Percentiles rank a stretch among this genome's conserved stretches.
phyloP scores from a whole-genome alignment of 2,329 filamentous ascomycete genomes.

The Ophiostoma triangulosporum region DNA sequence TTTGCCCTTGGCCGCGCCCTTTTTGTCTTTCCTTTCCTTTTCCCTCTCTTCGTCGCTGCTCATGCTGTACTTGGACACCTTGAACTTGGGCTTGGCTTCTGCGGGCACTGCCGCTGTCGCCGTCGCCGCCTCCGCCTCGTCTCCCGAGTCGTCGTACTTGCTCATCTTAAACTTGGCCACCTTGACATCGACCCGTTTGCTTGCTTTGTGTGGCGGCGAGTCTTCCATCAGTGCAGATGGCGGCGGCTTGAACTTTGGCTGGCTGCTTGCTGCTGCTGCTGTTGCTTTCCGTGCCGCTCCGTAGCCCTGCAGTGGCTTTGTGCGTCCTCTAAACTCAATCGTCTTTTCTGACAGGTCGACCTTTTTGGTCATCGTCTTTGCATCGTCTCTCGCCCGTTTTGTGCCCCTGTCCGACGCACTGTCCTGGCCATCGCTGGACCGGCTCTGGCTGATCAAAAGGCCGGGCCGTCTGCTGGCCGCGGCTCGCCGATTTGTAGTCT shows the following conservation, averaged over 20 bases:
- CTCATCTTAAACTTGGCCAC: conserved; percentile 6
- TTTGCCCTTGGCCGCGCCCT: not conserved
- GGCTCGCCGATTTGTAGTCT: not conserved
- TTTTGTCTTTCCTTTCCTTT: not conserved
- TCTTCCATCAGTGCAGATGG: not conserved
- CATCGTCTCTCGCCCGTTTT: too few relatives aligned
- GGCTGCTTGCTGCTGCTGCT: not conserved
- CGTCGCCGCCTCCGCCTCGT: not conserved
- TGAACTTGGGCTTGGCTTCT: not conserved
- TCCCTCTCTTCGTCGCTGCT: not conserved
- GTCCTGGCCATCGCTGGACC: not conserved
- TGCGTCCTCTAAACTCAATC: not conserved
- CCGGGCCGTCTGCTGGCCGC: not conserved
- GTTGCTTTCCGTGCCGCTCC: not conserved
- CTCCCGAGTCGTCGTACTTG: not conserved
- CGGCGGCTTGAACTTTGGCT: not conserved
- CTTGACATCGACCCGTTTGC: not conserved
- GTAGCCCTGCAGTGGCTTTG: not conserved
- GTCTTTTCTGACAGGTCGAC: not conserved
- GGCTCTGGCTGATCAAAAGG: not conserved
- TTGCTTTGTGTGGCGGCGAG: not conserved
- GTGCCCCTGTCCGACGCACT: not conserved
- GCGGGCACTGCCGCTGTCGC: not conserved
- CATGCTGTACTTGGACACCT: not conserved
- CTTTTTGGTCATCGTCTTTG: not conserved